These are phyloP conservation scores for Suhomyces xylopsoci DNA, from an alignment of 805 yeast genomes.

Conservation along the genomic window DNA sequence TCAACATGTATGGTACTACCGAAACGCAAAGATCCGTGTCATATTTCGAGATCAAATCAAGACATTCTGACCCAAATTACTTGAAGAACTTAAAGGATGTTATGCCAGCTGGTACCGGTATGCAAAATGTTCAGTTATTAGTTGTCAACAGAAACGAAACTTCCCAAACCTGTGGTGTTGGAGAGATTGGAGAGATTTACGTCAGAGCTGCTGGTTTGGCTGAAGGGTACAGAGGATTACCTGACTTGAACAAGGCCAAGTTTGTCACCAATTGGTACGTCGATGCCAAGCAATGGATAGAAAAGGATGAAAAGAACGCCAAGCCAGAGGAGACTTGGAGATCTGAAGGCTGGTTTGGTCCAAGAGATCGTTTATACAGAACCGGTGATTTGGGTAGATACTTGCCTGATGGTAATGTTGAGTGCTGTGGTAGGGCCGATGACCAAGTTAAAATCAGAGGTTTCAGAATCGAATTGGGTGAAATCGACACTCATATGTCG, in stretches of 20 bases:
- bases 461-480: conserved; percentile 96
- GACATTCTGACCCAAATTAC: conserved; percentile 65
- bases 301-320: conserved; percentile 46
- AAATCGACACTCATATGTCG: conserved; percentile 94
- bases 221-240: conserved; percentile 91
- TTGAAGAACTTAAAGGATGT: conserved; percentile 85
- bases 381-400: conserved; percentile 98
- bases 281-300: conserved; percentile 59
- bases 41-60: conserved; percentile 80
- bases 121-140: conserved; percentile 89
- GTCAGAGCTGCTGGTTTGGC: conserved; percentile 98
- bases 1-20: conserved; percentile 99
- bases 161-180: conserved; percentile 92
- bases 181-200: conserved; percentile 98
- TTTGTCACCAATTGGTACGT: conserved; percentile 92
- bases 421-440: conserved; percentile 98
- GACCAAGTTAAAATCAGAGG: conserved; percentile 99
- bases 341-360: conserved; percentile 77
- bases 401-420: conserved; percentile 95
- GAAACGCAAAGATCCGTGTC: conserved; percentile 99
- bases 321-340: conserved; percentile 62
- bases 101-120: conserved; percentile 98
- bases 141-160: conserved; percentile 90
- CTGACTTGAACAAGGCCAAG: conserved; percentile 83
- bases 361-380: conserved; percentile 92